phyloP scores from a whole-genome alignment of 495 filamentous ascomycete genomes.

The Trichoderma gamsii region DNA sequence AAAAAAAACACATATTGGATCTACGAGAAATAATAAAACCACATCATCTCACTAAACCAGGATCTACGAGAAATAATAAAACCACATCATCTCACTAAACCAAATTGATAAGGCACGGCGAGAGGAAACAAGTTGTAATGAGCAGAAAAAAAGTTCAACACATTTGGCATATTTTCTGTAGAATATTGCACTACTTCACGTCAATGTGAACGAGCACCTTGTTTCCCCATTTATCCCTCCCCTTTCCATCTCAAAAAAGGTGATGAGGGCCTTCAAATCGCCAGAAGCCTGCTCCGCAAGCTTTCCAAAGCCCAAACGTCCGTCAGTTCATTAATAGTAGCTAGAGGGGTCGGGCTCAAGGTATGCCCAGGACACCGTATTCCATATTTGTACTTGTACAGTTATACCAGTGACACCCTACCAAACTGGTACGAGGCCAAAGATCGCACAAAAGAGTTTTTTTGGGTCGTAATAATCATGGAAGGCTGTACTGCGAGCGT shows the following conservation, averaged over 20 bases:
- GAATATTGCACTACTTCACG: slow-evolving; percentile 4
- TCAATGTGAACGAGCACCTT: slow-evolving; percentile 8
- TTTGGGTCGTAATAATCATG: too few relatives aligned
- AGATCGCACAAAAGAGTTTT: background rate
- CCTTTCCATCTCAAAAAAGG: background rate
- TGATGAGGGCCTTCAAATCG: background rate
- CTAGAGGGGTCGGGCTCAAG: background rate
- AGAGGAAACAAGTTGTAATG: background rate
- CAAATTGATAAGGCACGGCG: background rate
- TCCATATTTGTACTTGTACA: slow-evolving; percentile 2
- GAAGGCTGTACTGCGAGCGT: too few relatives aligned
- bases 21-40: background rate
- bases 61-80: background rate
- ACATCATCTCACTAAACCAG: background rate
- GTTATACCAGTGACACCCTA: background rate
- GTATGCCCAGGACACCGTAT: background rate
- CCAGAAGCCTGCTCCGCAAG: background rate
- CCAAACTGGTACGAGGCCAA: background rate
- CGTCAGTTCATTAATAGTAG: background rate
- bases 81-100: background rate
- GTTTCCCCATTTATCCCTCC: background rate
- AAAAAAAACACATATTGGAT: background rate
- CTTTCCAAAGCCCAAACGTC: background rate
- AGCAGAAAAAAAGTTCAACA: background rate
- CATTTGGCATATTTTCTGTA: slow-evolving; percentile 7